A percentile compares a stretch with the other conserved stretches of the same genome.
Conservation (phyloP, 2,329 filamentous ascomycete genomes). For the Colletotrichum ledebouriae region DNA sequence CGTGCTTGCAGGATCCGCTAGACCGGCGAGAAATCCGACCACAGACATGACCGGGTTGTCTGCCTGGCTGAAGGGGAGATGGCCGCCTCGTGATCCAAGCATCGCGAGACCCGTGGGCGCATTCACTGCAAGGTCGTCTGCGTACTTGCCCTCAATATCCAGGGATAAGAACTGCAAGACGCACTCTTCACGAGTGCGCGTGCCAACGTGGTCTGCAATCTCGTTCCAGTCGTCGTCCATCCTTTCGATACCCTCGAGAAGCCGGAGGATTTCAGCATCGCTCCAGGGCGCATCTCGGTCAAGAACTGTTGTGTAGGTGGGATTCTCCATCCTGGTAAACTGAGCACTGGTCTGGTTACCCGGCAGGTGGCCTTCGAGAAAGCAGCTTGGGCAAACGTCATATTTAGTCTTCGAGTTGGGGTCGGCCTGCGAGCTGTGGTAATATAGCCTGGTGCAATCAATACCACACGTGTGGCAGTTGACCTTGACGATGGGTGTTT, state of each 20-base stretch:
- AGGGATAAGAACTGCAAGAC: constrained; percentile 96
- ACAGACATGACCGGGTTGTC: constrained; percentile 98
- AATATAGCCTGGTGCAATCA: constrained; percentile 81
- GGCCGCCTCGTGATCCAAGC: constrained; percentile 79
- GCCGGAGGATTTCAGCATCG: constrained; percentile 87
- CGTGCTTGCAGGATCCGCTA: constrained; percentile 90
- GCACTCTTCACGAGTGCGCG: constrained; percentile 93
- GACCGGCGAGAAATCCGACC: constrained; percentile 90
- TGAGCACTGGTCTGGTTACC: constrained; percentile 82
- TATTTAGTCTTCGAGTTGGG: constrained; percentile 79
- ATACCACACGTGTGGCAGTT: constrained; percentile 93
- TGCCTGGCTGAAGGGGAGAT: constrained; percentile 86
- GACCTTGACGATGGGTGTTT: constrained; percentile 75
- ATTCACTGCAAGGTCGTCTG: constrained; percentile 75
- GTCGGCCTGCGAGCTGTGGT: constrained; percentile 69
- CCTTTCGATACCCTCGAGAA: constrained; percentile 91
- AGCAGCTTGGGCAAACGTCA: constrained; percentile 93
- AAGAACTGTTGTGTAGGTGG: constrained; percentile 80
- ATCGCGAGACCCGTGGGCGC: constrained; percentile 71
- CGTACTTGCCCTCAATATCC: constrained; percentile 97
- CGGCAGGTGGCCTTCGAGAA: constrained; percentile 85
- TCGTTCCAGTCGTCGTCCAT: constrained; percentile 97
- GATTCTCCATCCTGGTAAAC: constrained; percentile 91
- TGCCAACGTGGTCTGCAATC: constrained; percentile 92
- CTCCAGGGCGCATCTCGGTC: constrained; percentile 92